phyloP scores from a whole-genome alignment of 2,329 filamentous ascomycete genomes.

The Madurella mycetomatis region DNA sequence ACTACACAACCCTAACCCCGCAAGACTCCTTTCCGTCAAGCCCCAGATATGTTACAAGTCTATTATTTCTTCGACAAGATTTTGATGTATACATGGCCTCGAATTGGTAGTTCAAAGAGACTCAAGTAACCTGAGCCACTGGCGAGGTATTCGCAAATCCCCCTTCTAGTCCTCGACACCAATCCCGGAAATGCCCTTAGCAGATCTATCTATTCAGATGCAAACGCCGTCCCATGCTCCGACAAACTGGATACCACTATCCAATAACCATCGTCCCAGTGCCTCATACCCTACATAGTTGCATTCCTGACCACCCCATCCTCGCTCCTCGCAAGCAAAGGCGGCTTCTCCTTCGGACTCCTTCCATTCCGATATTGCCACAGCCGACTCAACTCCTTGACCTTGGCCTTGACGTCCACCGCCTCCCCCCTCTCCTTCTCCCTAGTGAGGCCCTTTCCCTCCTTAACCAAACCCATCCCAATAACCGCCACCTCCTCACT shows the following conservation, averaged over 20 bases:
- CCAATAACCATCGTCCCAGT: not conserved
- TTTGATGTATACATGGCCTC: too few relatives aligned
- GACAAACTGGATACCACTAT: not conserved
- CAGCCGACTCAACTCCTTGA: conserved; percentile 57
- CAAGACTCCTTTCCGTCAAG: too few relatives aligned
- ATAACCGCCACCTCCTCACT: conserved; percentile 30
- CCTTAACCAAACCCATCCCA: conserved; percentile 22
- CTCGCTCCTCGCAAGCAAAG: conserved; percentile 32
- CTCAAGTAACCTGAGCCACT: too few relatives aligned
- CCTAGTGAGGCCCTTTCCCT: conserved; percentile 13
- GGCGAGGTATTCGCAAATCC: too few relatives aligned
- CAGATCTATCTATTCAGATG: too few relatives aligned
- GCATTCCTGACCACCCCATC: conserved; percentile 37
- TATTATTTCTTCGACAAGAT: too few relatives aligned
- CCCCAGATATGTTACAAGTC: too few relatives aligned
- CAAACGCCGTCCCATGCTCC: too few relatives aligned
- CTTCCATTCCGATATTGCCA: conserved; percentile 60
- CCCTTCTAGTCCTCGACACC: too few relatives aligned
- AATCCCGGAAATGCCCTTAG: too few relatives aligned
- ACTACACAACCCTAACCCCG: not conserved
- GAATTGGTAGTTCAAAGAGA: too few relatives aligned
- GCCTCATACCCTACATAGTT: conserved; percentile 30
- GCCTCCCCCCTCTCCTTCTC: conserved; percentile 23
- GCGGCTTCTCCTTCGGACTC: conserved; percentile 44
- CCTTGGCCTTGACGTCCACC: conserved; percentile 39